phyloP scores from a whole-genome alignment of 257 asterid genomes.

The Scutellaria galericulata region DNA sequence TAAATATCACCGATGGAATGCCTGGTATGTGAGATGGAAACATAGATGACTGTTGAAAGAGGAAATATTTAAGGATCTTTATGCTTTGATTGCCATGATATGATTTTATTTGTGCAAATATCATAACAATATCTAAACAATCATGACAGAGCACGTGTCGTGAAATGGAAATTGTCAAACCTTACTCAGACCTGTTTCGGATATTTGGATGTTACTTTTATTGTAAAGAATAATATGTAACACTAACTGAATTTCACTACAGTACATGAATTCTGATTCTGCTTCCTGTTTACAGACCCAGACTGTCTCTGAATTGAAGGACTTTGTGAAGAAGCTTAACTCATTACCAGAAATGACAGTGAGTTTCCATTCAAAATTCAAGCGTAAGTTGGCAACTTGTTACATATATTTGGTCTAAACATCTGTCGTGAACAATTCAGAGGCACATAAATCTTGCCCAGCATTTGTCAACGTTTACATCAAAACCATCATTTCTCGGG shows the following conservation, averaged over 20 bases:
- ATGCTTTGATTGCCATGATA: conserved; percentile 1
- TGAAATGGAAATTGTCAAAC: conserved; percentile 14
- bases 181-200: background rate
- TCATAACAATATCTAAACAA: background rate
- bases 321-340: conserved; percentile 96
- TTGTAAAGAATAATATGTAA: conserved; percentile 17
- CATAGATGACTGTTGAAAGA: background rate
- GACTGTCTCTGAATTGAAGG: conserved; percentile 93
- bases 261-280: conserved; percentile 29
- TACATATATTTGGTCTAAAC: conserved; percentile 34
- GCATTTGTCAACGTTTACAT: conserved; percentile 82
- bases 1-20: background rate
- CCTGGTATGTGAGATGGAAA: background rate
- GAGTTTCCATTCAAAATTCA: conserved; percentile 44
- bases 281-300: conserved; percentile 67
- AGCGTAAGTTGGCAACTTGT: conserved; percentile 25
- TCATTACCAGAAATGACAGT: conserved; percentile 98
- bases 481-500: conserved; percentile 82
- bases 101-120: no score
- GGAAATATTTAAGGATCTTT: conserved; percentile 5
- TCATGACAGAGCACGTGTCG: background rate
- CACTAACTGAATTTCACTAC: conserved; percentile 11
- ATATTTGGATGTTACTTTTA: conserved; percentile 9
- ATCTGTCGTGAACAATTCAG: conserved; percentile 53
- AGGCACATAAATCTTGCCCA: conserved; percentile 98